These are phyloP conservation scores for Pichia gijzeniarum DNA, from an alignment of 805 yeast genomes.

Conservation along the genomic window DNA sequence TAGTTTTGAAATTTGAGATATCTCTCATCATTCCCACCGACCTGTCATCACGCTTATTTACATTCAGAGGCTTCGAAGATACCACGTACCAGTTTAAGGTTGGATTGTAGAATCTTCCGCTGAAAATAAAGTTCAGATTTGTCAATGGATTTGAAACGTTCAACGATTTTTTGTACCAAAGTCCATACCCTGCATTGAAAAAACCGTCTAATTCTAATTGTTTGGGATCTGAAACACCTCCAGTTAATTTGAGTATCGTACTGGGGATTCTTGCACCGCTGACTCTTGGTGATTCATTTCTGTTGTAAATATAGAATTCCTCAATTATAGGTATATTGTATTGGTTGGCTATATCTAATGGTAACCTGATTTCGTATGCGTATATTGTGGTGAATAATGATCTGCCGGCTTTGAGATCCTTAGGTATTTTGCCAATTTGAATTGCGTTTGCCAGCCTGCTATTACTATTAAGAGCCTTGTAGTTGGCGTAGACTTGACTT, in stretches of 20 bases:
- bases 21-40: slow-evolving; percentile 3
- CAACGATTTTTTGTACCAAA: slow-evolving; percentile 45
- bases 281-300: neutral
- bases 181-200: slow-evolving; percentile 31
- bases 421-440: neutral
- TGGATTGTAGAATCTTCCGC: slow-evolving; percentile 69
- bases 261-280: neutral
- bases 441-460: neutral
- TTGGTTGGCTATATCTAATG: neutral
- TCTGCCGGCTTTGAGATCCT: neutral
- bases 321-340: slow-evolving; percentile 1
- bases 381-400: slow-evolving; percentile 1
- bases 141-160: neutral
- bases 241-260: neutral
- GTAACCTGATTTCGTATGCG: slow-evolving; percentile 5
- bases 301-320: slow-evolving; percentile 2
- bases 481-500: neutral
- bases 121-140: slow-evolving; percentile 61
- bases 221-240: neutral
- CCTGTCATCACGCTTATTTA: slow-evolving; percentile 2
- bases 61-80: slow-evolving; percentile 9
- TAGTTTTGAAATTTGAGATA: neutral
- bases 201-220: slow-evolving; percentile 9
- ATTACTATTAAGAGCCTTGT: neutral
- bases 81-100: slow-evolving; percentile 54